Base-by-base conservation (phyloP, 208 protist species). In the Plasmodiophora brassicae region DNA sequence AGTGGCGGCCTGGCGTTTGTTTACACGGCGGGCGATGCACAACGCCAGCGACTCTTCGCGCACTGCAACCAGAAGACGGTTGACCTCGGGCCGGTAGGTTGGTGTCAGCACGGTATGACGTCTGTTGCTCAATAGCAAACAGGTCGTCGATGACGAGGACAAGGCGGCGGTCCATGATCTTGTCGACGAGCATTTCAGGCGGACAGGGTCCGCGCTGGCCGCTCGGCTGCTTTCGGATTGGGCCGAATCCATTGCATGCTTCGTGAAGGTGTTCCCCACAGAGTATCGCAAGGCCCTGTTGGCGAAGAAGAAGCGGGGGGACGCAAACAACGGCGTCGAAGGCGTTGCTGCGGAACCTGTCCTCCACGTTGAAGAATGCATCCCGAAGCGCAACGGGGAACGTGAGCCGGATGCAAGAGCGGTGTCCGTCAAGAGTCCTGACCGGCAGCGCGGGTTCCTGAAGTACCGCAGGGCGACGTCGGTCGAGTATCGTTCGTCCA, bases 1-100 rank as follows among this genome's bases (percentile, higher is more conserved):
- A 92, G 89, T 87, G 94, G 94, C 71, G 94, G 93, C 32, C 92
- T 94, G 53, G 93, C 94, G 36, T 95, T 43, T 28, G 5, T 88
- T 50, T 88, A 36, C 71, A 22, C n/a, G 25, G 41, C 50, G 84
- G 50, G 35, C 8, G 25, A 54, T 22, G 10, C 46, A 22, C 20
- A 57, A 57, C 25, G 14, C 50, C 50, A 25, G 25, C 50, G 50
- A n/a, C 36, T 84, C 71, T 10, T 22, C 14, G 8, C 25, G 25
- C 8, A 20, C 32, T 36, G 71, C 25, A 84, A 36, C 71, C 71
- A 28, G 36, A 10, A 36, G 36, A 84, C 71, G n/a, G 14, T 84
- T 36, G 25, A 84, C 10, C 36, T 84, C 8, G 5, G 5, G 71
- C 71, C 25, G 25, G 71, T 84, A 41, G 71, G 10, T 43, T 36